A percentile compares a stretch with the other conserved stretches of the same genome.
These are phyloP conservation scores for Fagopyrum tataricum DNA, from an alignment of 148 eudicot species.

Conservation along the genomic window DNA sequence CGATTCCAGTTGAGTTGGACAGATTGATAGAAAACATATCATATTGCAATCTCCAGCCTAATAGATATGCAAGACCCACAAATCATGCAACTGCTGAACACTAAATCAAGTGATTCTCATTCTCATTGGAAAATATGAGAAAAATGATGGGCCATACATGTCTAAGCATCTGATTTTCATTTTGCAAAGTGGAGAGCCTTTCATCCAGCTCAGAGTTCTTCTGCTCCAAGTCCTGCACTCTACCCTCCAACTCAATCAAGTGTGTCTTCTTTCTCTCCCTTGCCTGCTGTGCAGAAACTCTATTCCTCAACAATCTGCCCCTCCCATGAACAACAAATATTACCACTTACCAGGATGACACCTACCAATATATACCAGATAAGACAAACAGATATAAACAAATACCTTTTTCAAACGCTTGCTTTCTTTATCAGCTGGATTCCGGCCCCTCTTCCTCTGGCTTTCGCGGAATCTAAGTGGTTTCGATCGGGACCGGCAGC, in stretches of 20 bases:
- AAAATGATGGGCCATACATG: slow-evolving; percentile 37
- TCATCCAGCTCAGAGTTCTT: slow-evolving; percentile 87
- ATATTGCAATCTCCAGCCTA: not conserved
- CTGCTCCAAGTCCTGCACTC: slow-evolving; percentile 76
- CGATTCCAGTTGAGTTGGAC: not conserved
- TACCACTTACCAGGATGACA: slow-evolving; percentile 11
- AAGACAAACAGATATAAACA: not conserved
- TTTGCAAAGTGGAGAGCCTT: slow-evolving; percentile 77
- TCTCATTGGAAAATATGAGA: not conserved
- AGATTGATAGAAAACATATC: not conserved
- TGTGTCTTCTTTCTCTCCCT: slow-evolving; percentile 95
- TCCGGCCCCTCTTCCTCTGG: slow-evolving; percentile 74
- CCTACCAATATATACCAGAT: not conserved
- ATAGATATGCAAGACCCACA: not conserved
- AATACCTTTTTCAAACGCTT: slow-evolving; percentile 83
- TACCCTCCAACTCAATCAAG: slow-evolving; percentile 62
- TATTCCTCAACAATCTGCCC: slow-evolving; percentile 75
- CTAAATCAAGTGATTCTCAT: not conserved
- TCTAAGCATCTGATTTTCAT: slow-evolving; percentile 98
- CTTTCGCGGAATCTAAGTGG: slow-evolving; percentile 46
- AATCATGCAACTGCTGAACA: not conserved
- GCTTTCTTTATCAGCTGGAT: slow-evolving; percentile 92
- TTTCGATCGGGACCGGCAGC: slow-evolving; percentile 38
- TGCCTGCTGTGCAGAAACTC: slow-evolving; percentile 99
- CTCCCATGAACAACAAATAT: not conserved